Conservation (phyloP, 2,329 filamentous ascomycete genomes). For the Scedosporium aurantiacum region DNA sequence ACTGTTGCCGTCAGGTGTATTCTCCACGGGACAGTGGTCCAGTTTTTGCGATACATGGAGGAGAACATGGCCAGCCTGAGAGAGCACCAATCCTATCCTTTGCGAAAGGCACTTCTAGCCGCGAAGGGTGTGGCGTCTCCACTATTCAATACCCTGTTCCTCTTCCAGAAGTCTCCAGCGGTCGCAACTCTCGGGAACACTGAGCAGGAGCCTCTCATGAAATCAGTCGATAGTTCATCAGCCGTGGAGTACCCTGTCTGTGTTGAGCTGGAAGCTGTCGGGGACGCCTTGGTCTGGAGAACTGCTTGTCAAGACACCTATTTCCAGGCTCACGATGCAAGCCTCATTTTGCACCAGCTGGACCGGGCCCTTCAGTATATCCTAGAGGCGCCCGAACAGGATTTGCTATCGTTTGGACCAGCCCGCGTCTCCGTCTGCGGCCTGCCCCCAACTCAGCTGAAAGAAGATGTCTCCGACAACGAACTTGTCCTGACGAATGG, state of each 20-base stretch:
- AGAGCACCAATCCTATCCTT: slow-evolving; percentile 66
- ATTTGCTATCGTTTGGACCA: slow-evolving; percentile 43
- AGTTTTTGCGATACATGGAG: slow-evolving; percentile 65
- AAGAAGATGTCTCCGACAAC: neutral
- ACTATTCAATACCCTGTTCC: slow-evolving; percentile 46
- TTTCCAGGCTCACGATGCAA: slow-evolving; percentile 32
- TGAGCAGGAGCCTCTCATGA: slow-evolving; percentile 33
- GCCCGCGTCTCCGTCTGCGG: slow-evolving; percentile 53
- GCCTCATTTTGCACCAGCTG: slow-evolving; percentile 44
- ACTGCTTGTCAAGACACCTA: slow-evolving; percentile 54
- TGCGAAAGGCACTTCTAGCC: slow-evolving; percentile 53
- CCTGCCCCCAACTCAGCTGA: slow-evolving; percentile 24
- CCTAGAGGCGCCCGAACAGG: slow-evolving; percentile 31
- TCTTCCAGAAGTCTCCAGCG: slow-evolving; percentile 32
- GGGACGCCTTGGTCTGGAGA: slow-evolving; percentile 53
- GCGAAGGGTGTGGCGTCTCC: slow-evolving; percentile 21
- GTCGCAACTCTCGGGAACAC: neutral
- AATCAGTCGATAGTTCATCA: slow-evolving; percentile 51
- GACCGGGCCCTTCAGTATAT: slow-evolving; percentile 49
- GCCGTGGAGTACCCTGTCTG: slow-evolving; percentile 74
- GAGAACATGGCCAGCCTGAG: slow-evolving; percentile 53
- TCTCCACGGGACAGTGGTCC: slow-evolving; percentile 53
- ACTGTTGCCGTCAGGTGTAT: slow-evolving; percentile 66
- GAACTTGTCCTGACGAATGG: neutral
- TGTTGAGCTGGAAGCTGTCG: slow-evolving; percentile 62